Conservation (phyloP, 2,329 filamentous ascomycete genomes). For the Aspergillus eucalypticola region DNA sequence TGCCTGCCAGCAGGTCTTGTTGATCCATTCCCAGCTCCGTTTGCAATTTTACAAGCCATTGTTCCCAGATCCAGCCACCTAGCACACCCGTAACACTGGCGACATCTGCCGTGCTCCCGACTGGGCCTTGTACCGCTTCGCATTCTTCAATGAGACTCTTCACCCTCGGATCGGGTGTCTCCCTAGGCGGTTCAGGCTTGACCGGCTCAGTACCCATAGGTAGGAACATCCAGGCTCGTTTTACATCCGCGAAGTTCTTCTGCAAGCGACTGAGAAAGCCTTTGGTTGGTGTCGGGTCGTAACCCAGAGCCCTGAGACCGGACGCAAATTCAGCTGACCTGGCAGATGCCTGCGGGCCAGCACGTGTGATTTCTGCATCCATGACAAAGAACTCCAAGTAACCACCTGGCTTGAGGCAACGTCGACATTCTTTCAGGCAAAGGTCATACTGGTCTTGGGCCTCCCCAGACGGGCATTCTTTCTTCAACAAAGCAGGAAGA, state of each 20-base stretch:
- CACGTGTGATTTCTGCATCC: slow-evolving; percentile 85
- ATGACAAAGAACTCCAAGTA: slow-evolving; percentile 89
- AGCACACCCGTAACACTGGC: slow-evolving; percentile 78
- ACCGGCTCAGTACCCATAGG: slow-evolving; percentile 67
- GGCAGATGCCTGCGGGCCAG: slow-evolving; percentile 75
- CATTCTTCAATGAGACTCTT: slow-evolving; percentile 48
- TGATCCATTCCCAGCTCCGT: slow-evolving; percentile 75
- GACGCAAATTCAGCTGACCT: slow-evolving; percentile 91
- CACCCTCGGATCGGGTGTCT: slow-evolving; percentile 40
- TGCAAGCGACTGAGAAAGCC: slow-evolving; percentile 73
- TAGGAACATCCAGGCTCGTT: slow-evolving; percentile 84
- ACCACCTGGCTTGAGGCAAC: slow-evolving; percentile 88
- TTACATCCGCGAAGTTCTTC: slow-evolving; percentile 73
- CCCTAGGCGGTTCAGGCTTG: slow-evolving; percentile 48
- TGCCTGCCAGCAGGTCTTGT: slow-evolving; percentile 54
- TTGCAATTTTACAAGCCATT: slow-evolving; percentile 87
- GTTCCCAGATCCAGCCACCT: slow-evolving; percentile 91
- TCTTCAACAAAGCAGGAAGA: slow-evolving; percentile 79
- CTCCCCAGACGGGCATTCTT: slow-evolving; percentile 61
- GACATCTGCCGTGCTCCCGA: slow-evolving; percentile 70
- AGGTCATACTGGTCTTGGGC: slow-evolving; percentile 83
- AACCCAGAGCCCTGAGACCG: slow-evolving; percentile 83
- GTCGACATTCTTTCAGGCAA: slow-evolving; percentile 81
- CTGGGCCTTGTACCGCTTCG: slow-evolving; percentile 57
- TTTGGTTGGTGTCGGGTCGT: slow-evolving; percentile 82